phyloP scores from a whole-genome alignment of 805 yeast species.

The Diddensiella santjacobensis region DNA sequence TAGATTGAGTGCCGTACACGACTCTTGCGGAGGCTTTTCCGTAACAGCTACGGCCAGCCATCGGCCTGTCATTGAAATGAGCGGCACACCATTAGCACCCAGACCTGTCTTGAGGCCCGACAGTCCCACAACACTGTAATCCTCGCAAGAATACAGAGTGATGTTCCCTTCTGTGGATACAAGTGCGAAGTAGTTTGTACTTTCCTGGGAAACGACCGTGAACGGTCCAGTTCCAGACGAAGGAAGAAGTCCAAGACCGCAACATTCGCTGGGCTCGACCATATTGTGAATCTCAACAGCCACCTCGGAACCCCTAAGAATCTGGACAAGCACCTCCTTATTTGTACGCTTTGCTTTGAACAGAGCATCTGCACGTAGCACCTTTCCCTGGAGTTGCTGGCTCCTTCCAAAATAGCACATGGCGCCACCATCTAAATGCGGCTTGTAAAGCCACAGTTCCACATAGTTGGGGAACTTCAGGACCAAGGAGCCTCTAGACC shows the following conservation, averaged over 20 bases:
- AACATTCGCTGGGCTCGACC: constrained; percentile 1
- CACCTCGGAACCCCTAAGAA: not conserved
- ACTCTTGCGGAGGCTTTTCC: constrained; percentile 20
- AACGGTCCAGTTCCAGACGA: constrained; percentile 19
- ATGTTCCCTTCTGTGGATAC: constrained; percentile 21
- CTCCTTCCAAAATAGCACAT: constrained; percentile 15
- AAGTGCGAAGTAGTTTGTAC: constrained; percentile 19
- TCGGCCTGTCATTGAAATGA: constrained; percentile 47
- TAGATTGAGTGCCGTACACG: constrained; percentile 42
- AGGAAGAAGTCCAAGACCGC: constrained; percentile 21
- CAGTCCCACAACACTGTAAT: constrained; percentile 15
- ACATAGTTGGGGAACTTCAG: constrained; percentile 4
- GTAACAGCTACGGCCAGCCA: constrained; percentile 47
- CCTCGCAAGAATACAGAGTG: constrained; percentile 17
- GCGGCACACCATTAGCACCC: constrained; percentile 36
- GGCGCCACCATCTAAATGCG: not conserved
- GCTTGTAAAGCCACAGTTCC: constrained; percentile 19
- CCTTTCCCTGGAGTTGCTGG: constrained; percentile 14
- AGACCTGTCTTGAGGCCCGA: constrained; percentile 21
- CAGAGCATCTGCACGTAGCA: constrained; percentile 9
- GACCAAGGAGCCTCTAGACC: not conserved
- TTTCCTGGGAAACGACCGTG: constrained; percentile 8
- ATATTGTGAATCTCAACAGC: constrained; percentile 10
- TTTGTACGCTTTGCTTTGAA: not conserved
- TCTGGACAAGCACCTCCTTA: not conserved